These are phyloP conservation scores for Potentilla sterilis DNA, from an alignment of 306 rosid species.

Conservation along the genomic window DNA sequence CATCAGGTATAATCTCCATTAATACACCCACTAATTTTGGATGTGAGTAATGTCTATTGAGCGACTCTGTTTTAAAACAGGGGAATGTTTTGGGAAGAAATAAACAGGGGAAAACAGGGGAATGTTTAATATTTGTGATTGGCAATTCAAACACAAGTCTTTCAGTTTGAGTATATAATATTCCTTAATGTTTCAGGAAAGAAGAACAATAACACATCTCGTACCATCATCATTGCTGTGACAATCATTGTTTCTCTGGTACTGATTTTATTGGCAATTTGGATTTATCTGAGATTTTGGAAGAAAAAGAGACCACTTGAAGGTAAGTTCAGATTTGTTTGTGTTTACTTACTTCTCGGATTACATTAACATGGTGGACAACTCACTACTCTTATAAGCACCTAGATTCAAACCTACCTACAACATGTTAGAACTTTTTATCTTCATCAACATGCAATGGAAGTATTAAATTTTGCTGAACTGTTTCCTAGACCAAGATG, in stretches of 20 bases:
- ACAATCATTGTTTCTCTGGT: neutral
- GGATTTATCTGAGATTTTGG: neutral
- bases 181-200: neutral
- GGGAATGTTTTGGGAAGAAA: neutral
- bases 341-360: neutral
- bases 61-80: neutral
- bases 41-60: neutral
- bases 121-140: neutral
- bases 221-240: neutral
- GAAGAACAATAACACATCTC: neutral
- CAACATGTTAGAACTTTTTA: neutral
- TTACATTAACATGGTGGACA: neutral
- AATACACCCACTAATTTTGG: neutral
- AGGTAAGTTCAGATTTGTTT: neutral
- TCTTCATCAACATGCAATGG: neutral
- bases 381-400: neutral
- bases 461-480: neutral
- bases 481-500: neutral
- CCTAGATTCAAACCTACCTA: neutral
- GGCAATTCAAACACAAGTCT: neutral
- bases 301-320: neutral
- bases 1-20: neutral
- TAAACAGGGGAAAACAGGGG: neutral
- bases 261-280: neutral
- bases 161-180: neutral